These are phyloP conservation scores for Grosmannia serpens DNA, from an alignment of 2,329 filamentous ascomycete species.

Conservation along the genomic window DNA sequence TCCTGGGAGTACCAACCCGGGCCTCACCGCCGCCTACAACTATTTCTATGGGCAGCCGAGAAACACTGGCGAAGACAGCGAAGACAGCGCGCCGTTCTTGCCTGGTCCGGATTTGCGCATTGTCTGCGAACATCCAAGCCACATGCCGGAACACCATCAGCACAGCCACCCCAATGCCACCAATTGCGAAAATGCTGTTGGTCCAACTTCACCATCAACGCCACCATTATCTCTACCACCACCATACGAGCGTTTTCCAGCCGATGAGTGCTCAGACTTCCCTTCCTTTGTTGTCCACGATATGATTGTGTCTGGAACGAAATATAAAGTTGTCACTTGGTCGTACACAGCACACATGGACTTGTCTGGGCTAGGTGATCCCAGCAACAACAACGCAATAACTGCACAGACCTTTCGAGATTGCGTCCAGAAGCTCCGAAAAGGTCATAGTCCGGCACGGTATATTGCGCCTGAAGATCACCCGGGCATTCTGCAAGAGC, in stretches of 20 bases:
- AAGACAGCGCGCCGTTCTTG: neutral
- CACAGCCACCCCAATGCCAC: neutral
- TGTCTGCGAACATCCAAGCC: slow-evolving; percentile 2
- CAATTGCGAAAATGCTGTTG: neutral
- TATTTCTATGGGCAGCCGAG: neutral
- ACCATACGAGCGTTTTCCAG: neutral
- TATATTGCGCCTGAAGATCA: slow-evolving; percentile 3
- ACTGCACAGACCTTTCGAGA: neutral
- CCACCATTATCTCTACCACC: neutral
- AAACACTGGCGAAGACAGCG: neutral
- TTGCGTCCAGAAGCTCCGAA: neutral
- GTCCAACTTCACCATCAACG: neutral
- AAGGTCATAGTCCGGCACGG: neutral
- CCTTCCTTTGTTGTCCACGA: slow-evolving; percentile 3
- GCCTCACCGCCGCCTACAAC: too few species aligned
- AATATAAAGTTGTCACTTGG: slow-evolving; percentile 1
- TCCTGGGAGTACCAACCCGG: too few species aligned
- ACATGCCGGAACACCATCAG: neutral
- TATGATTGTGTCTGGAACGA: neutral
- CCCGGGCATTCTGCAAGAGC: slow-evolving; percentile 1
- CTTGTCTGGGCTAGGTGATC: neutral
- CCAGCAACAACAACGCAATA: neutral
- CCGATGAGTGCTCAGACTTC: neutral
- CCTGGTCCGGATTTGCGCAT: neutral
- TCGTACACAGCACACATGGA: slow-evolving; percentile 6